phyloP scores from a whole-genome alignment of 1,139 yeast genomes.

The Sugiyamaella novakii region DNA sequence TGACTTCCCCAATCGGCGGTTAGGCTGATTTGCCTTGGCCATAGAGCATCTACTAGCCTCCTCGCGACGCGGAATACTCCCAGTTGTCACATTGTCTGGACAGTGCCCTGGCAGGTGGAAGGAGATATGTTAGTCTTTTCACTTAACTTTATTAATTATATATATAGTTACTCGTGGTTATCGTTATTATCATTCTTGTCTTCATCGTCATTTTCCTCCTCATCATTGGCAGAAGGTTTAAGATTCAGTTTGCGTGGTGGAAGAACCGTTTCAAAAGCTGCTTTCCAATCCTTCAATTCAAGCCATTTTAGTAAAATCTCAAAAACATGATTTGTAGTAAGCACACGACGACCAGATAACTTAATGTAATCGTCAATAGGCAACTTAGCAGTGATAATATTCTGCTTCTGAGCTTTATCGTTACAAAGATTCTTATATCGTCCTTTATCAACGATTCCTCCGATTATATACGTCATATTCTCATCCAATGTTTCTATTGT shows the following conservation, averaged over 20 bases:
- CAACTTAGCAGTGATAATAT: constrained; percentile 71
- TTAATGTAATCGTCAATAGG: constrained; percentile 88
- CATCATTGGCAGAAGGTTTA: neutral
- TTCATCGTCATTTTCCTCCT: constrained; percentile 21
- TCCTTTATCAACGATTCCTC: constrained; percentile 96
- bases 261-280: constrained; percentile 78
- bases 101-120: constrained; percentile 1
- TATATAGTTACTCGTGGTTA: constrained; percentile 2
- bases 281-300: constrained; percentile 78
- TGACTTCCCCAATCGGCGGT: too few relatives aligned
- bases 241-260: constrained; percentile 71
- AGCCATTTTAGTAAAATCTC: constrained; percentile 83
- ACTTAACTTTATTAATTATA: too few relatives aligned
- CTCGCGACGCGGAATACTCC: too few relatives aligned
- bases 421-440: constrained; percentile 82
- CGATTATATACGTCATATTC: constrained; percentile 78
- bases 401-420: constrained; percentile 74
- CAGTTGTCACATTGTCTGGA: too few relatives aligned
- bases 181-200: constrained; percentile 16
- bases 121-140: neutral
- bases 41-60: too few relatives aligned
- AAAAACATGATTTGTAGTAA: constrained; percentile 93
- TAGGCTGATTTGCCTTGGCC: too few relatives aligned
- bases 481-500: constrained; percentile 61
- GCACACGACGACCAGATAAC: constrained; percentile 80